Evolutionary conservation across 352 stramenopile genomes (phyloP), one percentile per base, ranked within the genome.

Genomic region (Globisporangium polare): DNA sequence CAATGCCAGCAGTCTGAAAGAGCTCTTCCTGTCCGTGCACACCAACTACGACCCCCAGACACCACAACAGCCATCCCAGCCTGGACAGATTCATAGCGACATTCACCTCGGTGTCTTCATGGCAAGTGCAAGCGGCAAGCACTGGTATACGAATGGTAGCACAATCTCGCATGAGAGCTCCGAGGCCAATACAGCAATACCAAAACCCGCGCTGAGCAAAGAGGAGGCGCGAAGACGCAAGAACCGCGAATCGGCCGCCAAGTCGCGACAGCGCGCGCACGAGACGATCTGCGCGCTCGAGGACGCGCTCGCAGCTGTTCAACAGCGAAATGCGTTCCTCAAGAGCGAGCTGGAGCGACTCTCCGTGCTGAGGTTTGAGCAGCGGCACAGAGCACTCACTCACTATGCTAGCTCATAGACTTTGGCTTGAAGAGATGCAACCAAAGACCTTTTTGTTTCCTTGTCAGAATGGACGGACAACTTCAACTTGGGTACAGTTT

Each of bases 201-300:
- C 8, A 22, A 2, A 27, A 3, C 31, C 5, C 5, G n/a, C 49
- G n/a, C 6, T 53, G 20, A 63, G 13, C 18, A 64, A 64, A 53
- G 37, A 64, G 35, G 58, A 58, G 22, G 37, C 15, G 37, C 64
- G 59, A 47, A 60, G 61, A 43, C 52, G 43, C 35, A 52, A 58
- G 29, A 71, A 65, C 54, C 54, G 65, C 47, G 60, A 61, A 43
- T 68, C 65, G 26, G 65, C 65, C 5, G 65, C 65, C 5, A 64
- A 64, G 15, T 71, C 65, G 5, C 49, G 65, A 12, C 51, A 60
- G 54, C 60, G 60, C 43, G 55, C 60, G n/a, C 60, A 64, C 15
- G 65, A 68, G 22, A 47, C 31, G 35, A 65, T 65, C 58, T 49
- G 42, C 18, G 43, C 63, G 27, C 65, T 71, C n/a, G 65, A 68